These are phyloP conservation scores for Boletus semigastroideus DNA, from an alignment of 1,284 basidiomycete species.

Conservation along the genomic window DNA sequence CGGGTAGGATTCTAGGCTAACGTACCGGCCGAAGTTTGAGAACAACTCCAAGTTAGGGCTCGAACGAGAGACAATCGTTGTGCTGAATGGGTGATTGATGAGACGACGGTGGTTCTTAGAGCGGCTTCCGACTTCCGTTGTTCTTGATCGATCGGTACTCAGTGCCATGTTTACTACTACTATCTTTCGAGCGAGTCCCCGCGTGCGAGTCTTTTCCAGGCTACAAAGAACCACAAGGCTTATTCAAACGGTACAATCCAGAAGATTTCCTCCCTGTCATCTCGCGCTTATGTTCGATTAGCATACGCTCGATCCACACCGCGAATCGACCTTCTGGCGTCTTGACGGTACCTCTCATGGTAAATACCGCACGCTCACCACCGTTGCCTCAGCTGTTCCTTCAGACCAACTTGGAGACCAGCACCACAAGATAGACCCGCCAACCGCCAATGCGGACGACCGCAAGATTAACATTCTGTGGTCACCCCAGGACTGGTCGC, in stretches of 20 bases:
- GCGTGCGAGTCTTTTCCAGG: background rate
- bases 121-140: no score
- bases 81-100: no score
- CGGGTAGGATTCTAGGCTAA: no score
- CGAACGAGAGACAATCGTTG: no score
- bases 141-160: no score
- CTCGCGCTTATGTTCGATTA: background rate
- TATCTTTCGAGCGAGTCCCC: background rate
- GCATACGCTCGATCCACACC: constrained; percentile 3
- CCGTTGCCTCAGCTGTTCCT: constrained; percentile 12
- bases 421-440: constrained; percentile 40
- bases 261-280: no score
- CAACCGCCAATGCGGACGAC: constrained; percentile 56
- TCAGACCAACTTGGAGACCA: constrained; percentile 32
- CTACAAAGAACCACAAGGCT: background rate
- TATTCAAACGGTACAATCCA: constrained; percentile 1
- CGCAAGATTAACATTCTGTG: constrained; percentile 66
- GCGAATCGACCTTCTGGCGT: constrained; percentile 1
- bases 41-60: no score
- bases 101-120: no score
- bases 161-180: background rate
- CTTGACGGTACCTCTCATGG: background rate
- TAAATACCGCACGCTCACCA: constrained; percentile 6
- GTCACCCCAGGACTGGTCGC: constrained; percentile 63
- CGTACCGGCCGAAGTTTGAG: no score